These are phyloP conservation scores for Pleurotus eryngii DNA, from an alignment of 768 basidiomycete species.

Conservation along the genomic window DNA sequence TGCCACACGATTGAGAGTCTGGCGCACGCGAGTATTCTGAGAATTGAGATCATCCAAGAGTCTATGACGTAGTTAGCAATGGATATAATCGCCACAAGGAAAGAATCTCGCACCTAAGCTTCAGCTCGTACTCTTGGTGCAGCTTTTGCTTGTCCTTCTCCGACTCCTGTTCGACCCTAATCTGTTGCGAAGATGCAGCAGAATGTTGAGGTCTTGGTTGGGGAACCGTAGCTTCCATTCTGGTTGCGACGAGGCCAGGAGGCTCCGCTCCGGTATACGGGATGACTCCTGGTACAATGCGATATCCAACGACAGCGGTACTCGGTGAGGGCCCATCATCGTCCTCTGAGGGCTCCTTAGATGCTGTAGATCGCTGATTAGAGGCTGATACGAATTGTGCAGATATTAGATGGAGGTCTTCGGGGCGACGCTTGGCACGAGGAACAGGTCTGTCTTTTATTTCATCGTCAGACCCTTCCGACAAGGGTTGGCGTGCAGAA, in stretches of 20 bases:
- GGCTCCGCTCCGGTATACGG: constrained; percentile 5
- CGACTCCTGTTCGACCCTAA: constrained; percentile 25
- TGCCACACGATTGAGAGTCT: constrained; percentile 65
- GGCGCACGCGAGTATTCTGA: constrained; percentile 68
- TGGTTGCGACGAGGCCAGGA: background rate
- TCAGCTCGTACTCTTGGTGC: constrained; percentile 55
- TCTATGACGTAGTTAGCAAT: constrained; percentile 29
- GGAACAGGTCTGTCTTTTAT: background rate
- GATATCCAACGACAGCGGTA: background rate
- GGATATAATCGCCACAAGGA: background rate
- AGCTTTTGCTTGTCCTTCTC: constrained; percentile 45
- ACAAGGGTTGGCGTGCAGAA: constrained; percentile 40
- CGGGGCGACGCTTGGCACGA: constrained; percentile 1
- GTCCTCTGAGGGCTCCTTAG: constrained; percentile 5
- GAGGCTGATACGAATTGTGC: background rate
- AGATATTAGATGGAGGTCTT: background rate
- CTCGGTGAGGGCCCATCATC: background rate
- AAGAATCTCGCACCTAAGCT: constrained; percentile 40
- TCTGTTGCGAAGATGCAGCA: constrained; percentile 22
- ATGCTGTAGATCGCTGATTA: background rate
- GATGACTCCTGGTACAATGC: constrained; percentile 1
- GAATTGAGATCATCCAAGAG: constrained; percentile 54
- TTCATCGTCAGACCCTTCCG: constrained; percentile 31
- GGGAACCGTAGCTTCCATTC: constrained; percentile 8
- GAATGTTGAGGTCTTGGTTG: constrained; percentile 22